These are phyloP conservation scores for Beauveria brongniartii DNA, from an alignment of 2,329 filamentous ascomycete genomes.

Conservation along the genomic window DNA sequence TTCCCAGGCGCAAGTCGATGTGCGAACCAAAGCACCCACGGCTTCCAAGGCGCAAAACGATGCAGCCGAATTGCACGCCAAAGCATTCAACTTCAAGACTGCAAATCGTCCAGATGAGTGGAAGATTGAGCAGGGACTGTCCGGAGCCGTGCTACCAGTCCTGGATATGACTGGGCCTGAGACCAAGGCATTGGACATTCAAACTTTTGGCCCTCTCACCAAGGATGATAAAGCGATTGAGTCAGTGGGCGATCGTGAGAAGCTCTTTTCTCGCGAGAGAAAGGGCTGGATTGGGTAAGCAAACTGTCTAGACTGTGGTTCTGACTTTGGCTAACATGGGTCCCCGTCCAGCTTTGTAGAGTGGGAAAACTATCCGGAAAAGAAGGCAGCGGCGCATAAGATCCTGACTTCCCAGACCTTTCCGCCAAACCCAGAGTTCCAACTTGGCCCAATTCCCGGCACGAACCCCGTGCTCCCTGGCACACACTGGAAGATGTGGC, in stretches of 20 bases:
- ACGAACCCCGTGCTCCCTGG: slow-evolving; percentile 52
- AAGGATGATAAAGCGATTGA: slow-evolving; percentile 34
- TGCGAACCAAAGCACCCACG: too few species aligned
- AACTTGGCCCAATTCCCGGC: slow-evolving; percentile 44
- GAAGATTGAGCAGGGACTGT: slow-evolving; percentile 44
- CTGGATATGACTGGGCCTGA: slow-evolving; percentile 36
- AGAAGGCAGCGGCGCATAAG: slow-evolving; percentile 50
- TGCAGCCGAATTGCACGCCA: not conserved
- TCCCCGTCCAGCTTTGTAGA: slow-evolving; percentile 46
- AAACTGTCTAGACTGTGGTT: not conserved
- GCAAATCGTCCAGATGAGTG: slow-evolving; percentile 37
- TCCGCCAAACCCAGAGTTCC: slow-evolving; percentile 42
- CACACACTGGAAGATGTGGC: slow-evolving; percentile 50
- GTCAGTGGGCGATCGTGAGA: slow-evolving; percentile 27
- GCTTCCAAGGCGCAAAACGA: too few species aligned
- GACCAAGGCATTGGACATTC: slow-evolving; percentile 22
- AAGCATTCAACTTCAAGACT: slow-evolving; percentile 9
- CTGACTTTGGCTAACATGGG: not conserved
- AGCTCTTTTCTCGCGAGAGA: slow-evolving; percentile 20
- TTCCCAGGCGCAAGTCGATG: too few species aligned
- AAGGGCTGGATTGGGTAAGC: slow-evolving; percentile 28
- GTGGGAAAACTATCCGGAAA: slow-evolving; percentile 63
- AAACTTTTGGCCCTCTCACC: slow-evolving; percentile 22
- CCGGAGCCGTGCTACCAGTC: slow-evolving; percentile 36
- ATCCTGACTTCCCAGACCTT: slow-evolving; percentile 28